Conservation (phyloP, 1,139 yeast species). For the Yamadazyma jaroonii region DNA sequence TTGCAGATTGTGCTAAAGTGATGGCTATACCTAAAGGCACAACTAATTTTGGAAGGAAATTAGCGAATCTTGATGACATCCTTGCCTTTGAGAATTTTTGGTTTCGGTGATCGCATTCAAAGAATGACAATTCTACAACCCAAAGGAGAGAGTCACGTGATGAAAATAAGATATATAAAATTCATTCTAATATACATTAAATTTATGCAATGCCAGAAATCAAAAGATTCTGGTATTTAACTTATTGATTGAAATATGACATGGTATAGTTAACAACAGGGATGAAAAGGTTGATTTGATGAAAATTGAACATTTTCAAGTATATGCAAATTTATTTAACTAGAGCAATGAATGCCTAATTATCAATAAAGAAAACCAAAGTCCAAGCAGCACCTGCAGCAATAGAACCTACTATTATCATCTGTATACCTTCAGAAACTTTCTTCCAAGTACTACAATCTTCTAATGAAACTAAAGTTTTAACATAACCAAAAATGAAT, state of each 20-base stretch:
- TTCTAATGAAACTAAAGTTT: slow-evolving; percentile 78
- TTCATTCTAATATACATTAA: no score
- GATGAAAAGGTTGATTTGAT: no score
- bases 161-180: no score
- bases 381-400: slow-evolving; percentile 99
- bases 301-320: no score
- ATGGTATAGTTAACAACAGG: no score
- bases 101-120: no score
- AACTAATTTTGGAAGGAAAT: slow-evolving; percentile 49
- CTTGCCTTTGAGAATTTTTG: neutral
- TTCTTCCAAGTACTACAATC: slow-evolving; percentile 64
- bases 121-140: no score
- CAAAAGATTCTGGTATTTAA: no score
- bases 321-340: neutral
- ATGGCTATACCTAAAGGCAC: slow-evolving; percentile 68
- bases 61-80: slow-evolving; percentile 41
- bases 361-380: slow-evolving; percentile 74
- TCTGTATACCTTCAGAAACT: slow-evolving; percentile 77
- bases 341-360: slow-evolving; percentile 10
- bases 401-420: slow-evolving; percentile 88
- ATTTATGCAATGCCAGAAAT: no score
- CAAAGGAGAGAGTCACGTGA: no score
- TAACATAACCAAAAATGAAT: slow-evolving; percentile 82
- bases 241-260: no score
- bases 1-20: slow-evolving; percentile 65